Evolutionary conservation across 768 basidiomycete genomes (phyloP).

Genomic region (Amanita rimosa): DNA sequence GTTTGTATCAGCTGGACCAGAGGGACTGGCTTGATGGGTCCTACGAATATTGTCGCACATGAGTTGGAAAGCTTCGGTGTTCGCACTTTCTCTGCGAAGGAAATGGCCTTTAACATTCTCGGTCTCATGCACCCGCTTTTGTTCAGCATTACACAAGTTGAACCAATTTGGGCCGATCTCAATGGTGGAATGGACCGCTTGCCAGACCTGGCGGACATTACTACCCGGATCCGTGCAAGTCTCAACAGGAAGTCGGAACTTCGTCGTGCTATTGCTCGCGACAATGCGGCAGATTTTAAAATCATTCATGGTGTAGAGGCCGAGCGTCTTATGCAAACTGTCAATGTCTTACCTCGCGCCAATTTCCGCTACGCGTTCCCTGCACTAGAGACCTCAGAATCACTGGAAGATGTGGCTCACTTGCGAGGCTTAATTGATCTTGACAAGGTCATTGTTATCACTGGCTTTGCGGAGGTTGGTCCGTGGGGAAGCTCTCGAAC

Average conservation of each 20-base stretch:
- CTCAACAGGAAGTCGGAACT: conserved; percentile 84
- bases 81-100: conserved; percentile 97
- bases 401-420: conserved; percentile 61
- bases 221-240: conserved; percentile 70
- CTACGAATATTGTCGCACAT: conserved; percentile 90
- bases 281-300: conserved; percentile 96
- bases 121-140: conserved; percentile 98
- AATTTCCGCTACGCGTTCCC: conserved; percentile 99
- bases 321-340: conserved; percentile 84
- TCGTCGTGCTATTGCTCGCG: conserved; percentile 85
- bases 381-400: conserved; percentile 56
- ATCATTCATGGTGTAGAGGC: conserved; percentile 81
- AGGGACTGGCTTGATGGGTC: conserved; percentile 94
- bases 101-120: conserved; percentile 99
- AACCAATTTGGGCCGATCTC: conserved; percentile 98
- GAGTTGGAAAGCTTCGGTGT: conserved; percentile 90
- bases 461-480: conserved; percentile 95
- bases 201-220: conserved; percentile 89
- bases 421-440: conserved; percentile 87
- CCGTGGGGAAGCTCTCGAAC: conserved; percentile 98
- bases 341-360: conserved; percentile 90
- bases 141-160: conserved; percentile 98
- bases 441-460: conserved; percentile 92
- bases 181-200: conserved; percentile 98
- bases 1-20: conserved; percentile 73